Conservation (phyloP, 192 early-diverging fungal genomes). For the Geranomyces michiganensis region DNA sequence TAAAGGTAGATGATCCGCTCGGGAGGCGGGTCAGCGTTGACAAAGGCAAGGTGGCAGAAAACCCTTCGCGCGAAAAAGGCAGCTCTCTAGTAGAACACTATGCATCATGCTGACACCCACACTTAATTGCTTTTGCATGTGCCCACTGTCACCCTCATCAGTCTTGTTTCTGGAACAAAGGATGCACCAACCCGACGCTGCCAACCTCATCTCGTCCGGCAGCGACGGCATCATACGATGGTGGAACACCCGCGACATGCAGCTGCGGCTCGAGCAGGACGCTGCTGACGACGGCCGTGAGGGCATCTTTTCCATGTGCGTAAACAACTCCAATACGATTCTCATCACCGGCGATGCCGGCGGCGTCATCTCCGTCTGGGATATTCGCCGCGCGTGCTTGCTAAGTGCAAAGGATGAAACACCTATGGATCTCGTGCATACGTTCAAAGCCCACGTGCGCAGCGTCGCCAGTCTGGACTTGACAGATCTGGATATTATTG, state of each 20-base stretch:
- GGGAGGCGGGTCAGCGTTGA: constrained; percentile 47
- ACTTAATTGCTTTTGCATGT: too few relatives aligned
- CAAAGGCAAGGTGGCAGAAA: constrained; percentile 33
- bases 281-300: constrained; percentile 35
- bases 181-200: constrained; percentile 22
- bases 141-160: constrained; percentile 12
- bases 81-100: too few relatives aligned
- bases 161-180: constrained; percentile 46
- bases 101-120: too few relatives aligned
- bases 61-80: too few relatives aligned
- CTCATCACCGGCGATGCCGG: constrained; percentile 46
- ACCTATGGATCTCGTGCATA: constrained; percentile 15
- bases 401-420: not conserved
- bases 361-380: constrained; percentile 42
- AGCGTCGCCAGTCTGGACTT: constrained; percentile 41
- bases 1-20: constrained; percentile 37
- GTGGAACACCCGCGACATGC: constrained; percentile 45
- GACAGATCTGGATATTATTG: constrained; percentile 27
- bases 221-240: constrained; percentile 55
- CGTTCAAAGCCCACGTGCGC: constrained; percentile 46
- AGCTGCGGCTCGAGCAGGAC: constrained; percentile 41
- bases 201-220: constrained; percentile 45
- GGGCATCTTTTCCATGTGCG: constrained; percentile 40
- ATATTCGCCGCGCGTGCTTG: constrained; percentile 45
- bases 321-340: constrained; percentile 38